Percentiles rank a stretch among this genome's conserved stretches.
Conservation (phyloP, 2,329 filamentous ascomycete genomes). For the Ophiostoma pallidulum region DNA sequence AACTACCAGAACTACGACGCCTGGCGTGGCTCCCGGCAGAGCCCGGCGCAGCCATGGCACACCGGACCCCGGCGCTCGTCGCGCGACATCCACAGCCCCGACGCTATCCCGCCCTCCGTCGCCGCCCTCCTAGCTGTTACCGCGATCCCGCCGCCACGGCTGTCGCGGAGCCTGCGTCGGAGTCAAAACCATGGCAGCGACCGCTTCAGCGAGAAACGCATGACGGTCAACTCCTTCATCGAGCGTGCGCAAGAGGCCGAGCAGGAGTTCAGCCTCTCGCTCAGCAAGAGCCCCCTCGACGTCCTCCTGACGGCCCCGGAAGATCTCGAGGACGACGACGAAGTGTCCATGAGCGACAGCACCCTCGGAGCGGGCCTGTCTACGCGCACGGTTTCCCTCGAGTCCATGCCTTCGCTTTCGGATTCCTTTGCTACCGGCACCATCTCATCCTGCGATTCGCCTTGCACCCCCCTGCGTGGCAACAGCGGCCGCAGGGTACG, state of each 20-base stretch:
- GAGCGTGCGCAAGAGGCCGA: conserved; percentile 45
- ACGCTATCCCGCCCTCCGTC: conserved; percentile 48
- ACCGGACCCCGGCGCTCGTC: conserved; percentile 1
- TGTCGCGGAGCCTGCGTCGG: conserved; percentile 20
- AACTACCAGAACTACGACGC: conserved; percentile 10
- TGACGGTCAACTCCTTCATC: conserved; percentile 50
- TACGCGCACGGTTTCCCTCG: conserved; percentile 46
- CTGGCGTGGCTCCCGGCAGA: conserved; percentile 2
- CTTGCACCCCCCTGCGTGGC: conserved; percentile 29
- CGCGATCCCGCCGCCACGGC: conserved; percentile 44
- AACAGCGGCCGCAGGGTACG: conserved; percentile 31
- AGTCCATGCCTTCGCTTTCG: conserved; percentile 52
- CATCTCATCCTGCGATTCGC: conserved; percentile 40
- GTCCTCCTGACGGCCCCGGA: conserved; percentile 51
- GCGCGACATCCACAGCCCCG: conserved; percentile 39
- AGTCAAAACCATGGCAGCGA: neutral
- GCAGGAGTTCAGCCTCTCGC: conserved; percentile 47
- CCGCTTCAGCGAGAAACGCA: conserved; percentile 23
- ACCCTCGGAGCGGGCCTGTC: conserved; percentile 43
- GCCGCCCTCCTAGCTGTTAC: conserved; percentile 53
- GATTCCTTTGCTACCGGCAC: conserved; percentile 44
- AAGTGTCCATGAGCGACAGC: conserved; percentile 38
- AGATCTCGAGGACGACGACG: conserved; percentile 43
- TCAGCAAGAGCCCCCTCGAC: conserved; percentile 47
- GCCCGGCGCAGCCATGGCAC: neutral